A percentile compares a stretch with the other conserved stretches of the same genome.
These are phyloP conservation scores for Tolypocladium ophioglossoides DNA, from an alignment of 2,329 filamentous ascomycete genomes.

Conservation along the genomic window DNA sequence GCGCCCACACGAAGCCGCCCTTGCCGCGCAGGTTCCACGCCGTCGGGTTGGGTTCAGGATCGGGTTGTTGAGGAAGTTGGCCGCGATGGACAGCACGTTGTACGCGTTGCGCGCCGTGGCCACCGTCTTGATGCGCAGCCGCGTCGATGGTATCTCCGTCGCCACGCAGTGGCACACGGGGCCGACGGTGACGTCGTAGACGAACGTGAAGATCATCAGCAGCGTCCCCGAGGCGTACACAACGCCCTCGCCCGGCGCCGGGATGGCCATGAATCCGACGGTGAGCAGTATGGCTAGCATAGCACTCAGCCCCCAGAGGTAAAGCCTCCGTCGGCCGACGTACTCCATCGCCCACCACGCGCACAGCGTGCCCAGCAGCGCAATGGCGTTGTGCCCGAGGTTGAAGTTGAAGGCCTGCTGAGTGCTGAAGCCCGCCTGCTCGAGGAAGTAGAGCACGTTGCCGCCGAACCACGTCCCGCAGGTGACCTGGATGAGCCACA, in stretches of 20 bases:
- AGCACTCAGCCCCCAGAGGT: constrained; percentile 56
- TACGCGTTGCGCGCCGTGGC: constrained; percentile 53
- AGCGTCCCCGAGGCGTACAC: constrained; percentile 55
- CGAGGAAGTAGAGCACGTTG: constrained; percentile 43
- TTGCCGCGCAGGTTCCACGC: constrained; percentile 9
- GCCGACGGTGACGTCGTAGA: constrained; percentile 71
- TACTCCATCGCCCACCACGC: constrained; percentile 63
- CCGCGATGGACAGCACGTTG: constrained; percentile 3
- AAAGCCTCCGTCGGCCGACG: constrained; percentile 59
- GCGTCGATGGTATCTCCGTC: constrained; percentile 63
- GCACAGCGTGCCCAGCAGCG: constrained; percentile 63
- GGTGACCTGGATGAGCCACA: constrained; percentile 43
- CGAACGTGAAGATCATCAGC: constrained; percentile 62
- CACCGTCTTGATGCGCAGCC: constrained; percentile 75
- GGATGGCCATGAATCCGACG: constrained; percentile 55
- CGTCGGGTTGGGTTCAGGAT: constrained; percentile 10
- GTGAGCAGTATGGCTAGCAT: constrained; percentile 61
- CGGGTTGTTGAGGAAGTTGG: constrained; percentile 4
- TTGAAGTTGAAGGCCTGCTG: constrained; percentile 37
- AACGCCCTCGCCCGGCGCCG: constrained; percentile 42
- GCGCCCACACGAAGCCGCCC: constrained; percentile 15
- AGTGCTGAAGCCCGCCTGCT: constrained; percentile 36
- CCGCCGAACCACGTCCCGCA: constrained; percentile 45
- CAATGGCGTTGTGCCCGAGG: constrained; percentile 46
- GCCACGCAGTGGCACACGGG: constrained; percentile 77